Evolutionary conservation across 108 stramenopile genomes (phyloP).

Genomic region (Nannochloropsis salina): DNA sequence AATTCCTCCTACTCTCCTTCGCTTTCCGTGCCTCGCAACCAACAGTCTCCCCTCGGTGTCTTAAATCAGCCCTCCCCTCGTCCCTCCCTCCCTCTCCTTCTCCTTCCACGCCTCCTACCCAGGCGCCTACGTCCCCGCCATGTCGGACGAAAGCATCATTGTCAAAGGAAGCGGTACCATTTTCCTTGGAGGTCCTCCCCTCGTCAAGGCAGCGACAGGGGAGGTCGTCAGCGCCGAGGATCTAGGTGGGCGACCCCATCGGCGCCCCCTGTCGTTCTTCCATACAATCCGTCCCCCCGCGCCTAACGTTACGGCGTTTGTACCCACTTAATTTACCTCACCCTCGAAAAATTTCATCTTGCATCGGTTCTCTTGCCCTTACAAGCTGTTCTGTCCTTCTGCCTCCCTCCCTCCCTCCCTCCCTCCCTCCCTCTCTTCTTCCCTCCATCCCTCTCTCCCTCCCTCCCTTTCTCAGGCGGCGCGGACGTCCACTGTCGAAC

Average conservation of each 20-base stretch:
- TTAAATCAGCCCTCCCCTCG: not conserved
- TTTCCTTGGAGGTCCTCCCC: conserved; percentile 97
- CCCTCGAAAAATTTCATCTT: too few relatives aligned
- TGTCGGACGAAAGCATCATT: conserved; percentile 93
- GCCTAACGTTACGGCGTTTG: not conserved
- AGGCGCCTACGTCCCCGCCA: conserved; percentile 89
- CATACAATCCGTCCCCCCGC: not conserved
- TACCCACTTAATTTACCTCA: too few relatives aligned
- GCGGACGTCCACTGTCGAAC: conserved; percentile 80
- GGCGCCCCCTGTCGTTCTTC: not conserved
- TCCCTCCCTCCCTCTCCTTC: not conserved
- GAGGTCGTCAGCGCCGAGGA: conserved; percentile 92
- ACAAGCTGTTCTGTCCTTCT: too few relatives aligned
- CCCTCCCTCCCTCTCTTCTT: not conserved
- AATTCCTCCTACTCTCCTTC: not conserved
- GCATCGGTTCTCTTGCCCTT: too few relatives aligned
- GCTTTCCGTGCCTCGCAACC: not conserved
- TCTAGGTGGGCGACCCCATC: conserved; percentile 57
- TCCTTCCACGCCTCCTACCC: not conserved
- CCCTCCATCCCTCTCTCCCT: not conserved
- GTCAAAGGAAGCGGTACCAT: conserved; percentile 94
- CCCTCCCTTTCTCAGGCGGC: conserved; percentile 52
- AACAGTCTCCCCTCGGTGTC: not conserved
- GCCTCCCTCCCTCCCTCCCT: too few relatives aligned
- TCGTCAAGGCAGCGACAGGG: conserved; percentile 94